Evolutionary conservation across 1,139 yeast genomes (phyloP).

Genomic region (Candida glucosophila): DNA sequence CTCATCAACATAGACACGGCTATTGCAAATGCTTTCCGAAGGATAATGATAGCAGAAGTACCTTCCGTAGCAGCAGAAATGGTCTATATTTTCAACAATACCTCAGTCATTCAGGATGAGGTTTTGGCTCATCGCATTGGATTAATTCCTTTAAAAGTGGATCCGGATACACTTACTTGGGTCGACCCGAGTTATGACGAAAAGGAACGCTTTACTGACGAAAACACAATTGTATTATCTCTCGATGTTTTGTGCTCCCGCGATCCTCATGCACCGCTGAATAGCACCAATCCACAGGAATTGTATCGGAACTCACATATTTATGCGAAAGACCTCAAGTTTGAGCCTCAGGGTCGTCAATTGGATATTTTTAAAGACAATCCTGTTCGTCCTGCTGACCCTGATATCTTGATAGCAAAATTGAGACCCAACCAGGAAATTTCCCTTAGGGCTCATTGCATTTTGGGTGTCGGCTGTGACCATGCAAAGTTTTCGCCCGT

Average conservation of each 20-base stretch:
- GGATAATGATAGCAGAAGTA: constrained; percentile 94
- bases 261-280: constrained; percentile 77
- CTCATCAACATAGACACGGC: constrained; percentile 83
- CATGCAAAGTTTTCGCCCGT: constrained; percentile 98
- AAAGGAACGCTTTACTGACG: constrained; percentile 68
- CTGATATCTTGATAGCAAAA: constrained; percentile 83
- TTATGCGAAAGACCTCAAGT: constrained; percentile 81
- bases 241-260: constrained; percentile 77
- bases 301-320: constrained; percentile 78
- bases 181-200: constrained; percentile 58
- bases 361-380: constrained; percentile 53
- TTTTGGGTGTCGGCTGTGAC: constrained; percentile 86
- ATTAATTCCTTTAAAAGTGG: constrained; percentile 78
- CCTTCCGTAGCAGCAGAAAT: constrained; percentile 94
- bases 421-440: constrained; percentile 97
- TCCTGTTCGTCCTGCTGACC: constrained; percentile 76
- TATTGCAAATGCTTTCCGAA: constrained; percentile 90
- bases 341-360: constrained; percentile 90
- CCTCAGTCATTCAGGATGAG: constrained; percentile 95
- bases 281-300: constrained; percentile 73
- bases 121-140: constrained; percentile 94
- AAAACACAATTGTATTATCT: constrained; percentile 78
- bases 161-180: constrained; percentile 84
- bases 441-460: constrained; percentile 80
- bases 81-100: constrained; percentile 84